Base-by-base conservation (phyloP, 2,329 filamentous ascomycete genomes). In the Cryphonectria japonica region DNA sequence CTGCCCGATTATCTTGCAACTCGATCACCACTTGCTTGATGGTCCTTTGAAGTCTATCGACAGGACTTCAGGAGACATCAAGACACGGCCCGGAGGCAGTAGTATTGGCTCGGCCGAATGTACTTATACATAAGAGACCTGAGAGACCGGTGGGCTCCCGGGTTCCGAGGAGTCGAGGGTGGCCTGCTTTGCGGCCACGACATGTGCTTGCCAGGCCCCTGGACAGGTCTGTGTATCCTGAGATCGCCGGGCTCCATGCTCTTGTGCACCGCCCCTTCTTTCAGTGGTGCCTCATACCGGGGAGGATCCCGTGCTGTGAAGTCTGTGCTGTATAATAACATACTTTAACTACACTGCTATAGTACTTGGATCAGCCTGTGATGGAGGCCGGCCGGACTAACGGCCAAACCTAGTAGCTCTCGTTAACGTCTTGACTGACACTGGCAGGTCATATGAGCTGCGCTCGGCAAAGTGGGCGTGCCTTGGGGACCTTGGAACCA, bases 41-140 rank as follows among this genome's bases (percentile, higher is more conserved):
- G 57, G 32, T 61, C 59, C 32, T 41, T n/a, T 34, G 61, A 34
- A 29, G 59, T 66, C 57, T 29, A 32, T 39, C 59, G 22, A 19
- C 67, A 65, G 37, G 46, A 29, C 39, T 57, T 64, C 52, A 54
- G 41, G 22, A 69, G 43, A 69, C 59, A 43, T 50, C 32, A 52
- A 67, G 39, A 50, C n/a, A 43, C 37, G 43, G 26, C 61, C 59
- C 69, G 54, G 52, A 65, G 26, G 34, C 50, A 32, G 26, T 14
- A 63, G 34, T 61, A 26, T 60, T 2, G 39, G 46, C 50, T 70
- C 70, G 70, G 63, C 70, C 67, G 70, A 72, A 63, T 11, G 6
- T 57, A 69, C 66, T 63, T 69, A 72, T 60, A 50, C 16, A 50
- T 22, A n/a, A 46, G 37, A 72, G 9, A 16, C 34, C 39, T 39